These are phyloP conservation scores for Spergularia bocconei DNA, from an alignment of 148 eudicot genomes.

Conservation along the genomic window DNA sequence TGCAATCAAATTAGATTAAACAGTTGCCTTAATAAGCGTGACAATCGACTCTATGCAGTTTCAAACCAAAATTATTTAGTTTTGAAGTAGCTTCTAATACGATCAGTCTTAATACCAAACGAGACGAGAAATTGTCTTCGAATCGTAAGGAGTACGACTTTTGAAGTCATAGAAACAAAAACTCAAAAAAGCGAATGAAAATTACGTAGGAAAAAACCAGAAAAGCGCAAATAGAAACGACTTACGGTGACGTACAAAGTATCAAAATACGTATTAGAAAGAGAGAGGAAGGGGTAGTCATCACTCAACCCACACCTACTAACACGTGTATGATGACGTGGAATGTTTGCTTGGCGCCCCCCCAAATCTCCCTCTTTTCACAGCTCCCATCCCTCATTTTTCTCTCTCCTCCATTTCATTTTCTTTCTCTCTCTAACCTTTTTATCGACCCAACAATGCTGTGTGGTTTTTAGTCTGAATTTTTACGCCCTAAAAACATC, in stretches of 20 bases:
- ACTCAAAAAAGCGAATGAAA: no score
- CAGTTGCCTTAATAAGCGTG: no score
- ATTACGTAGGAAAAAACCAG: no score
- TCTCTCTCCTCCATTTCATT: slow-evolving; percentile 7
- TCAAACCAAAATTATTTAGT: no score
- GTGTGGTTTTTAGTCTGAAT: slow-evolving; percentile 2
- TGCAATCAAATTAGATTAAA: no score
- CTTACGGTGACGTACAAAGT: neutral
- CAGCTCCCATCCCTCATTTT: neutral
- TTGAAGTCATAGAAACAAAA: no score
- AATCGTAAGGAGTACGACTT: no score
- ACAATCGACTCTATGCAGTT: no score
- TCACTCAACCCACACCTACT: slow-evolving; percentile 14
- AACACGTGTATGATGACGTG: slow-evolving; percentile 90
- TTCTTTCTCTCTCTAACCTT: neutral
- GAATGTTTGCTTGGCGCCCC: slow-evolving; percentile 58
- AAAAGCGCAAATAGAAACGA: no score
- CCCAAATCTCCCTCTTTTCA: neutral
- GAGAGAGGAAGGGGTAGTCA: neutral
- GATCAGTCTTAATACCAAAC: no score
- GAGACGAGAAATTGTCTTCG: no score
- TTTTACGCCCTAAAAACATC: neutral
- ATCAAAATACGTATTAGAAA: slow-evolving; percentile 7
- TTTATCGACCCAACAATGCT: slow-evolving; percentile 11
- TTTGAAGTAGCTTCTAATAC: no score